Evolutionary conservation across 805 yeast genomes (phyloP).

Genomic region (Candida bentonensis): DNA sequence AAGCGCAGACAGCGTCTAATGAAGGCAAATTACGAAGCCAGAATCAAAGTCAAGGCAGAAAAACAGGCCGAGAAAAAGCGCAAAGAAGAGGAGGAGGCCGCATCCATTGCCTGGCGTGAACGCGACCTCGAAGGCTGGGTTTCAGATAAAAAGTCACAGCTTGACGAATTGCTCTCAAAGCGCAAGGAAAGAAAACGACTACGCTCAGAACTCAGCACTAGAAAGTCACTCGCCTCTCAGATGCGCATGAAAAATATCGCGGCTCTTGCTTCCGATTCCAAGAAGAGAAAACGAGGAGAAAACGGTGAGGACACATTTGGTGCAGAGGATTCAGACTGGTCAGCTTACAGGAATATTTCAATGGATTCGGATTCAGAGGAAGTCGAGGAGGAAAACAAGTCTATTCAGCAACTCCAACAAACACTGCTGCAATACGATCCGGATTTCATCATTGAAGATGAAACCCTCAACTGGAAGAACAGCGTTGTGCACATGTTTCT

Average conservation of each 20-base stretch:
- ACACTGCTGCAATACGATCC: conserved; percentile 75
- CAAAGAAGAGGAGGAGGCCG: conserved; percentile 42
- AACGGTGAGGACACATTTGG: conserved; percentile 93
- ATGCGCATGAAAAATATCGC: conserved; percentile 86
- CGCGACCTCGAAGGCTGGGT: conserved; percentile 72
- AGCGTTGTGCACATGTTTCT: conserved; percentile 69
- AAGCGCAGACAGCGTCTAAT: conserved; percentile 71
- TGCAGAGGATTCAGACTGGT: conserved; percentile 93
- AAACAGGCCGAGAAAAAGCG: conserved; percentile 52
- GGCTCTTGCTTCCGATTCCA: conserved; percentile 56
- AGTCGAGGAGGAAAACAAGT: conserved; percentile 48
- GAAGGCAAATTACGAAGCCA: conserved; percentile 81
- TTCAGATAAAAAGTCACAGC: conserved; percentile 45
- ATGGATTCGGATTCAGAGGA: conserved; percentile 65
- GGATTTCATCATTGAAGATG: conserved; percentile 70
- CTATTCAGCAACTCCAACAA: conserved; percentile 40
- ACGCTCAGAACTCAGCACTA: conserved; percentile 64
- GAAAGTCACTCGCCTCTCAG: conserved; percentile 87
- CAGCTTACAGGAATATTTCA: conserved; percentile 71
- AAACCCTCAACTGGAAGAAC: conserved; percentile 77
- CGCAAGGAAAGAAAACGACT: conserved; percentile 57
- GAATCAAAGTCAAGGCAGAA: conserved; percentile 67
- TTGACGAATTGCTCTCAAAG: conserved; percentile 43
- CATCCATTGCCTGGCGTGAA: conserved; percentile 67
- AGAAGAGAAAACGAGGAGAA: conserved; percentile 36